Conservation (phyloP, 805 yeast genomes). For the Candida wancherniae region DNA sequence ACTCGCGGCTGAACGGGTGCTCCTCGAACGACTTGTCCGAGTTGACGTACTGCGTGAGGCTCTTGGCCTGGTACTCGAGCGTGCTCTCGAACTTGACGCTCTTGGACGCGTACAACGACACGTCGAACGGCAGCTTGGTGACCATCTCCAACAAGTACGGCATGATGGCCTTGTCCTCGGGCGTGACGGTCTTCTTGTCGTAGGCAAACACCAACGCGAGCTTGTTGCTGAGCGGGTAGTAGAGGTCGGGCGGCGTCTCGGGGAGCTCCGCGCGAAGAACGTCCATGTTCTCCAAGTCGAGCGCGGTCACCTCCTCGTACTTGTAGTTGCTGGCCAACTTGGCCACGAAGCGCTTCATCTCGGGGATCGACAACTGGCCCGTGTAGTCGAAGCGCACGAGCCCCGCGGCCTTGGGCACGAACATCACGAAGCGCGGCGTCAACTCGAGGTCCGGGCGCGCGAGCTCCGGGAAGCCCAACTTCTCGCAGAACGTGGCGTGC, state of each 20-base stretch:
- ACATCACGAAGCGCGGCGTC: slow-evolving; percentile 43
- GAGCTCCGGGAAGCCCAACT: slow-evolving; percentile 42
- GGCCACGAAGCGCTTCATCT: slow-evolving; percentile 40
- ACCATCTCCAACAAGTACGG: slow-evolving; percentile 58
- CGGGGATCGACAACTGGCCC: slow-evolving; percentile 21
- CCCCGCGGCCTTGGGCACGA: slow-evolving; percentile 48
- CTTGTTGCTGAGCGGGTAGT: slow-evolving; percentile 36
- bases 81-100: slow-evolving; percentile 38
- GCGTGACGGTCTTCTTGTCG: slow-evolving; percentile 45
- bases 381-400: slow-evolving; percentile 46
- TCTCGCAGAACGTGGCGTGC: slow-evolving; percentile 47
- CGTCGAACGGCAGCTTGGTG: slow-evolving; percentile 51
- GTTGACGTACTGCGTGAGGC: slow-evolving; percentile 41
- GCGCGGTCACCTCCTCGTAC: slow-evolving; percentile 29
- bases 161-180: slow-evolving; percentile 60
- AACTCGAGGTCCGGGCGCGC: slow-evolving; percentile 10
- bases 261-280: slow-evolving; percentile 27
- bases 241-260: slow-evolving; percentile 25
- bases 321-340: slow-evolving; percentile 45
- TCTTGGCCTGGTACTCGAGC: slow-evolving; percentile 37
- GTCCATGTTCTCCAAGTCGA: slow-evolving; percentile 28
- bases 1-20: slow-evolving; percentile 38
- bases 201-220: slow-evolving; percentile 52
- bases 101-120: slow-evolving; percentile 49
- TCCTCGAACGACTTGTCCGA: slow-evolving; percentile 32